These are phyloP conservation scores for Mycosphaerella sp. DNA, from an alignment of 2,329 filamentous ascomycete genomes.

Conservation along the genomic window DNA sequence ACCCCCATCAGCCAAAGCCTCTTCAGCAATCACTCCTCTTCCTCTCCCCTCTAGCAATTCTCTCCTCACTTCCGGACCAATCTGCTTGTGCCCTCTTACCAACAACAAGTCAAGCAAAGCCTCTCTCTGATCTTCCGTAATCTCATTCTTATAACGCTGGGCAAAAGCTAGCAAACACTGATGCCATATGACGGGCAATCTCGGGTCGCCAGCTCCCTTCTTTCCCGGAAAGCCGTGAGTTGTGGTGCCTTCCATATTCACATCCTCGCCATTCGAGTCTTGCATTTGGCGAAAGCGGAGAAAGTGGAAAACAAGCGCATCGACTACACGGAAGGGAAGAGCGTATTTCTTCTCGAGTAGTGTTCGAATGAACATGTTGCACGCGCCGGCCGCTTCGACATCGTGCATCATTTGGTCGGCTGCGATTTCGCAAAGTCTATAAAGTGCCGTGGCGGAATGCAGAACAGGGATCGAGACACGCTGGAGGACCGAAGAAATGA, in stretches of 20 bases:
- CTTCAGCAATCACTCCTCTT: conserved; percentile 65
- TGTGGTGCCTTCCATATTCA: conserved; percentile 48
- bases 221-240: conserved; percentile 28
- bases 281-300: conserved; percentile 73
- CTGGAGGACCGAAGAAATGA: conserved; percentile 78
- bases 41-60: conserved; percentile 85
- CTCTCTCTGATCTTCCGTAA: conserved; percentile 91
- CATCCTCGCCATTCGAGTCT: conserved; percentile 50
- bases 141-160: conserved; percentile 89
- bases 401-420: conserved; percentile 79
- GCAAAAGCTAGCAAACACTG: conserved; percentile 89
- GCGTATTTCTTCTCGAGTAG: conserved; percentile 97
- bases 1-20: conserved; percentile 53
- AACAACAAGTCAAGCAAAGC: conserved; percentile 81
- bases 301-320: conserved; percentile 94
- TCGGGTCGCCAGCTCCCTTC: conserved; percentile 43
- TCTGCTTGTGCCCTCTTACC: conserved; percentile 75
- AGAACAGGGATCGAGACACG: conserved; percentile 83
- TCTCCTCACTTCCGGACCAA: conserved; percentile 83
- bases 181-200: conserved; percentile 89
- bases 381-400: conserved; percentile 80
- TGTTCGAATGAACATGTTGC: conserved; percentile 90
- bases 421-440: conserved; percentile 88
- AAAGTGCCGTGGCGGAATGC: conserved; percentile 85
- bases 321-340: conserved; percentile 87